Base-by-base conservation (phyloP, 1,139 yeast genomes). In the Scheffersomyces cryptocercus region DNA sequence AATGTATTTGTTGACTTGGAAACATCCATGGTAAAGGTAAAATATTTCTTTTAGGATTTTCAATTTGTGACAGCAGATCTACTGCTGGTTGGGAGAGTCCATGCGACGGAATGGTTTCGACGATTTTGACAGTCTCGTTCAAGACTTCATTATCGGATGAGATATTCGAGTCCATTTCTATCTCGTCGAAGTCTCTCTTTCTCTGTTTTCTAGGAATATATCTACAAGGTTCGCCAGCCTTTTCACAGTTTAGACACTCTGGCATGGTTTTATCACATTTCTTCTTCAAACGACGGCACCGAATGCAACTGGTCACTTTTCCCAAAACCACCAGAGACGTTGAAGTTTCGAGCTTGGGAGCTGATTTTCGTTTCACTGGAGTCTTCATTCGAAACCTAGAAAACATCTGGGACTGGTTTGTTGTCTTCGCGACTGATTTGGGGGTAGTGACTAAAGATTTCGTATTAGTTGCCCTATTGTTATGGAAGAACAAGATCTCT, bases 261-360 rank as follows among this genome's bases (percentile, higher is more conserved):
- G 82, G 81, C 2, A 61, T 45, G 14, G 67, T 65, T 49, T 73
- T 72, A 2, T 77, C 64, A 53, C 84, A 79, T 50, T 73, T 75
- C 55, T 75, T 77, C 59, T 79, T 78, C 37, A 76, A 57, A 37
- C 67, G 60, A 40, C 82, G 57, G 50, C 77, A 69, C 11, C 35
- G 35, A 31, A 14, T 3, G n/a, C 35, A 31, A 26, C 37, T 31
- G 20, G 35, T 31, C 24, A 31, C 24, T 31, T 31, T 31, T 7
- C 13, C 24, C 24, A 31, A 14, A 14, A 14, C 20, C 4, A 31
- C 15, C 11, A 20, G 16, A 9, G 35, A 8, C 4, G 35, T 4
- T 11, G 24, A 6, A 14, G 35, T 4, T 10, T 10, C n/a, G 12
- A 14, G 7, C n/a, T 31, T 31, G 7, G 35, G 20, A 31, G 35